Percentiles rank a stretch among this genome's conserved stretches.
Evolutionary conservation across 371 early-diverging fungal species (phyloP).

Genomic region (Parasitella parasitica): DNA sequence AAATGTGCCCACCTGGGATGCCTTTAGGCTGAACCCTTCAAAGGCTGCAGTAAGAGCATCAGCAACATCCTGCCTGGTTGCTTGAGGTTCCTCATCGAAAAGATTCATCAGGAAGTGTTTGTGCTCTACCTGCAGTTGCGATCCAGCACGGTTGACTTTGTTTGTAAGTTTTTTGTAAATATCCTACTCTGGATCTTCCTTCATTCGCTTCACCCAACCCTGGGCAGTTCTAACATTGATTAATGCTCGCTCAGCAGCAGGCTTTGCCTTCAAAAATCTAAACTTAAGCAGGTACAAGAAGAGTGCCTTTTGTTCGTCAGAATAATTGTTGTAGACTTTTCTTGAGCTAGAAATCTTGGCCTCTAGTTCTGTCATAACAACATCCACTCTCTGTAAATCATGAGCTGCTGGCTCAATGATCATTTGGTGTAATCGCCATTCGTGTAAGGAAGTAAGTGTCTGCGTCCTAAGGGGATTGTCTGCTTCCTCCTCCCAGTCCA

Average conservation of each 20-base stretch:
- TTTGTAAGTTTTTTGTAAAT: conserved; percentile 5
- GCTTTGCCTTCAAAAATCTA: conserved; percentile 9
- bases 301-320: conserved; percentile 6
- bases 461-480: neutral
- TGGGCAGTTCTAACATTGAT: conserved; percentile 4
- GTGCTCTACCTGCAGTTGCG: conserved; percentile 12
- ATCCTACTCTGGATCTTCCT: conserved; percentile 7
- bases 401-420: neutral
- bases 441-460: neutral
- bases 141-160: neutral
- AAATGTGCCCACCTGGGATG: conserved; percentile 4
- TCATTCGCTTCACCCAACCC: conserved; percentile 2
- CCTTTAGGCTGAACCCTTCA: conserved; percentile 10
- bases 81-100: conserved; percentile 10
- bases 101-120: neutral
- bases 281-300: conserved; percentile 14
- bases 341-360: neutral
- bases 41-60: conserved; percentile 6
- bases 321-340: conserved; percentile 5
- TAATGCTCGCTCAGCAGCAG: conserved; percentile 2
- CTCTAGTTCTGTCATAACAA: neutral
- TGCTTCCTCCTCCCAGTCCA: conserved; percentile 11
- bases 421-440: neutral
- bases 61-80: conserved; percentile 11
- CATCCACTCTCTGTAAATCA: neutral